These are phyloP conservation scores for Phytophthora pluvialis DNA, from an alignment of 352 stramenopile genomes.

Conservation along the genomic window DNA sequence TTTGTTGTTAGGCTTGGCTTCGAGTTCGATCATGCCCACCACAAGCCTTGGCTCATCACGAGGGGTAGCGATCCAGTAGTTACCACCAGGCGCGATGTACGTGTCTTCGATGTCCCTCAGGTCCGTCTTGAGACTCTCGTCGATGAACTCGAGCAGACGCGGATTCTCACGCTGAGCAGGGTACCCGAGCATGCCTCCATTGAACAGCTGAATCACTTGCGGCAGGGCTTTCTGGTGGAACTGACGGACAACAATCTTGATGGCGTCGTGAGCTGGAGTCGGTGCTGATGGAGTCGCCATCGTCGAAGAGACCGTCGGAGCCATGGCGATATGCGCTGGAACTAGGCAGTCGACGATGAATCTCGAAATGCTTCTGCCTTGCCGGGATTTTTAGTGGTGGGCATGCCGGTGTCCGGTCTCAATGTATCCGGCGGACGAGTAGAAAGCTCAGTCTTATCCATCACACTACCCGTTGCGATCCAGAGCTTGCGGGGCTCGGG, in stretches of 20 bases:
- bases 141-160: conserved; percentile 29
- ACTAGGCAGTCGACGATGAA: too few relatives aligned
- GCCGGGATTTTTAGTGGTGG: too few relatives aligned
- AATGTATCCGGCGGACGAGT: too few relatives aligned
- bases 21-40: conserved; percentile 42
- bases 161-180: conserved; percentile 18
- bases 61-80: conserved; percentile 50
- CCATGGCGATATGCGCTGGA: conserved; percentile 19
- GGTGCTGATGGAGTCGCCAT: too few relatives aligned
- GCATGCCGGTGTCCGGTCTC: too few relatives aligned
- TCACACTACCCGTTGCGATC: too few relatives aligned
- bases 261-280: neutral
- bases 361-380: too few relatives aligned
- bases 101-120: conserved; percentile 39
- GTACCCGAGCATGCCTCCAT: conserved; percentile 31
- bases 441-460: too few relatives aligned
- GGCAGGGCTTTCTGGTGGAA: conserved; percentile 26
- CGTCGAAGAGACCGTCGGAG: conserved; percentile 12
- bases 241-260: conserved; percentile 29
- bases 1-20: conserved; percentile 33
- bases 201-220: conserved; percentile 34
- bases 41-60: conserved; percentile 21
- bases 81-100: conserved; percentile 42
- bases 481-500: too few relatives aligned
- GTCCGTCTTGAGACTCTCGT: conserved; percentile 33